A percentile compares a stretch with the other conserved stretches of the same genome.
Evolutionary conservation across 2,329 filamentous ascomycete species (phyloP).

Genomic region (Blastomyces emzantsi): DNA sequence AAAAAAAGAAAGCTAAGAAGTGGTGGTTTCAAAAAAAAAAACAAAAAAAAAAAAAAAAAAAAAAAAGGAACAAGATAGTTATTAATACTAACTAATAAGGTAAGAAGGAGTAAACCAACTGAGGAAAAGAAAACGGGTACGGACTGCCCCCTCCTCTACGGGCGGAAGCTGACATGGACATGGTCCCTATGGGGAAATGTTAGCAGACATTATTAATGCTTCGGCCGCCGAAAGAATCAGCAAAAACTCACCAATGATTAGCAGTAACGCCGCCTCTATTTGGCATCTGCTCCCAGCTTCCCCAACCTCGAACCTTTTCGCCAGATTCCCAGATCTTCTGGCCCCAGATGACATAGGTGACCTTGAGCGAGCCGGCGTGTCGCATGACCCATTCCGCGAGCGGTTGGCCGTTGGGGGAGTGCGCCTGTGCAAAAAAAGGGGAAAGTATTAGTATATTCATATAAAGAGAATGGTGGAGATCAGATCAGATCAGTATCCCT

Average conservation of each 20-base stretch:
- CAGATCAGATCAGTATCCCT: neutral
- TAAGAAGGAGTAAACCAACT: too few relatives aligned
- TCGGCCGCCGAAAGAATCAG: too few relatives aligned
- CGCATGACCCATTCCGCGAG: slow-evolving; percentile 1
- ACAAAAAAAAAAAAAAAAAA: too few relatives aligned
- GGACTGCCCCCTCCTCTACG: neutral
- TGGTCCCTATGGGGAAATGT: neutral
- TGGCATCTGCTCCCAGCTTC: neutral
- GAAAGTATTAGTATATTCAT: neutral
- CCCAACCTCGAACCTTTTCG: neutral
- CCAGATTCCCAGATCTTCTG: slow-evolving; percentile 1
- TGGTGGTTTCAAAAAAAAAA: too few relatives aligned
- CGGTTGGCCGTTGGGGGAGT: neutral
- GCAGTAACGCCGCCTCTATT: neutral
- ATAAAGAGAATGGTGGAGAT: neutral
- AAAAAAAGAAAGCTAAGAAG: too few relatives aligned
- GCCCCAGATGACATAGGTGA: neutral
- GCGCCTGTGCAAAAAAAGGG: neutral
- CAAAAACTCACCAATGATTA: slow-evolving; percentile 1
- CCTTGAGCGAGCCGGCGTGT: neutral
- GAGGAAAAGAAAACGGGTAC: too few relatives aligned
- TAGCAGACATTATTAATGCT: neutral
- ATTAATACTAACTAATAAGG: too few relatives aligned
- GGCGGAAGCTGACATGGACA: slow-evolving; percentile 3
- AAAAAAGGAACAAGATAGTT: too few relatives aligned